A percentile compares a stretch with the other conserved stretches of the same genome.
Conservation (phyloP, 345 rosid species). For the Lepidium sativum region DNA sequence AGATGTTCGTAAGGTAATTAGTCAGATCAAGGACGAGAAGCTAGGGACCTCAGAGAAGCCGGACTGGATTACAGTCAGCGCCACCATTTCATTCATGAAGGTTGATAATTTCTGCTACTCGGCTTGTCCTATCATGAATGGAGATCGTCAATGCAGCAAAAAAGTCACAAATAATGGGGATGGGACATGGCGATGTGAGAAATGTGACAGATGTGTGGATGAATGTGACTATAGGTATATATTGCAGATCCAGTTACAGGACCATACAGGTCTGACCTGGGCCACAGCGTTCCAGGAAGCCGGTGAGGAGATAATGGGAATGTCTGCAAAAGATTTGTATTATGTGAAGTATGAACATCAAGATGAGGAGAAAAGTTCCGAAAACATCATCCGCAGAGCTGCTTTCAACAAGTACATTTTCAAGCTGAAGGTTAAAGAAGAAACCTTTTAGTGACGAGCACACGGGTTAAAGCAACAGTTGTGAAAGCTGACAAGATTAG, state of each 20-base stretch:
- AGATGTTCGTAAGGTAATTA: conserved; percentile 56
- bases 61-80: conserved; percentile 76
- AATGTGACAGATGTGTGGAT: conserved; percentile 58
- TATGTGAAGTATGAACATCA: conserved; percentile 48
- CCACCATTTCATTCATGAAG: conserved; percentile 56
- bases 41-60: conserved; percentile 92
- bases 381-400: conserved; percentile 54
- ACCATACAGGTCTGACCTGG: conserved; percentile 82
- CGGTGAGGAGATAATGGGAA: conserved; percentile 79
- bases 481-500: conserved; percentile 67
- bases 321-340: conserved; percentile 74
- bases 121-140: conserved; percentile 80
- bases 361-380: conserved; percentile 64
- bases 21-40: conserved; percentile 86
- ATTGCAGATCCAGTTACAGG: conserved; percentile 85
- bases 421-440: conserved; percentile 93
- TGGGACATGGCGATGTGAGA: conserved; percentile 88
- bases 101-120: conserved; percentile 82
- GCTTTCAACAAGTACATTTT: conserved; percentile 55
- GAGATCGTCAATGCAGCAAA: conserved; percentile 77
- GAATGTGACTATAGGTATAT: conserved; percentile 83
- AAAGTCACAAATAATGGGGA: conserved; percentile 89
- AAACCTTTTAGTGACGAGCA: conserved; percentile 79
- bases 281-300: conserved; percentile 85
- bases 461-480: conserved; percentile 75